Evolutionary conservation across 2,329 filamentous ascomycete species (phyloP).

Genomic region (Hirsutella rhossiliensis): DNA sequence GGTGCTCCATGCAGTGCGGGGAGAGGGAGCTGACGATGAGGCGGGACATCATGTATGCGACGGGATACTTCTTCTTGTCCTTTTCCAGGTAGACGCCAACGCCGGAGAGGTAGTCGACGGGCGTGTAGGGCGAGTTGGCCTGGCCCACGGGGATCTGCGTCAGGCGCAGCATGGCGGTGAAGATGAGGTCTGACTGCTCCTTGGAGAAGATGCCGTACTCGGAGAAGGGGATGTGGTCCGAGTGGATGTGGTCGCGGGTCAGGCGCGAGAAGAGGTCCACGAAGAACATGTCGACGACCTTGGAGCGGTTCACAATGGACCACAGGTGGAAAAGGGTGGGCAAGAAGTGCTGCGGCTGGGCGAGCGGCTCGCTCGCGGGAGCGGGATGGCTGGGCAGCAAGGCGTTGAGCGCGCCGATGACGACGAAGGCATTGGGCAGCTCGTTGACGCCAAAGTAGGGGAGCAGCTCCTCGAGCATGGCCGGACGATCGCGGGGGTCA

Average conservation of each 20-base stretch:
- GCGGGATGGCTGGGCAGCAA: conserved; percentile 76
- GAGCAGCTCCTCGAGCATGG: conserved; percentile 68
- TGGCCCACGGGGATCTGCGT: conserved; percentile 96
- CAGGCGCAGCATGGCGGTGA: conserved; percentile 78
- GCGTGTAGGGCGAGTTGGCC: conserved; percentile 82
- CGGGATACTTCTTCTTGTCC: conserved; percentile 85
- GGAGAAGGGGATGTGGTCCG: conserved; percentile 64
- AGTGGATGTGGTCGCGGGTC: conserved; percentile 69
- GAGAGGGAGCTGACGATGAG: conserved; percentile 92
- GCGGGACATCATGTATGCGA: conserved; percentile 81
- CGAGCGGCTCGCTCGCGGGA: conserved; percentile 55
- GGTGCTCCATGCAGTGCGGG: conserved; percentile 63
- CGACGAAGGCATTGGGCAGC: conserved; percentile 82
- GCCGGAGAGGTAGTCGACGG: conserved; percentile 73
- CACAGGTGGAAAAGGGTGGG: conserved; percentile 95
- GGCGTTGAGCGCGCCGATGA: conserved; percentile 76
- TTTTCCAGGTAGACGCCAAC: conserved; percentile 79
- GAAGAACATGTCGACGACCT: conserved; percentile 73
- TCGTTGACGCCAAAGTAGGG: conserved; percentile 91
- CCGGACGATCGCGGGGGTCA: conserved; percentile 72
- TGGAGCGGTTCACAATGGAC: conserved; percentile 86
- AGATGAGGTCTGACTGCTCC: conserved; percentile 85
- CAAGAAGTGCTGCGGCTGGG: conserved; percentile 80
- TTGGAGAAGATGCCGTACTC: conserved; percentile 85
- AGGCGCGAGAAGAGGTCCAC: conserved; percentile 83